Base-by-base conservation (phyloP, 2,329 filamentous ascomycete species). In the Sporothrix curviconia region DNA sequence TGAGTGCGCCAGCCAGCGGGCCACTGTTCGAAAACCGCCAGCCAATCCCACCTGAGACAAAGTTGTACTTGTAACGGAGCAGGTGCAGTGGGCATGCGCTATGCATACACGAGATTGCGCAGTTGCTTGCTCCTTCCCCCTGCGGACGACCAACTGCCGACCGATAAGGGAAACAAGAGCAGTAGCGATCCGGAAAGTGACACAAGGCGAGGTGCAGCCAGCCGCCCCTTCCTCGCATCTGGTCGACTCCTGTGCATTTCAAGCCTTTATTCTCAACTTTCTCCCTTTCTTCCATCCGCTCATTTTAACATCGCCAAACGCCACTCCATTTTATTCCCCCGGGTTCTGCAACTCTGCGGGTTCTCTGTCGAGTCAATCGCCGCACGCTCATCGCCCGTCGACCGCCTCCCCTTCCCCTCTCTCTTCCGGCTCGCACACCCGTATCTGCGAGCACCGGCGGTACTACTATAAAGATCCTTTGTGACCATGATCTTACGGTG, bases 21-120 rank as follows among this genome's bases (percentile, higher is more conserved):
- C 30, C 25, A 34, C 34, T 14, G 4, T 40, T 36, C 7, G 39
- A 32, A 49, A 22, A 22, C 30, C 12, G 36, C 8, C 42, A 32
- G 40, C 32, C 53, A 49, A 40, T 49, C 24, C 24, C 19, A 49
- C 34, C 53, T 49, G 43, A 56, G 53, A 49, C 43, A 49, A 40
- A 22, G n/a, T n/a, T 40, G 32, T 42, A 19, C 32, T n/a, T n/a
- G n/a, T n/a, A n/a, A n/a, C n/a, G n/a, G n/a, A 46, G 32, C 43
- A 56, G 34, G 15, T 24, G 43, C 32, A 19, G 49, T 28, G 30
- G 4, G 25, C 51, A 24, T n/a, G 17, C 39, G 17, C 40, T 36
- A 19, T 44, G 47, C 19, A 14, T 36, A 12, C 40, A 55, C 44
- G 54, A 56, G 43, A 50, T 55, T 47, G 42, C 50, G n/a, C n/a